Evolutionary conservation across 2,329 filamentous ascomycete genomes (phyloP), one percentile per base, ranked within the genome.

Genomic region (Gnomoniopsis sp.): DNA sequence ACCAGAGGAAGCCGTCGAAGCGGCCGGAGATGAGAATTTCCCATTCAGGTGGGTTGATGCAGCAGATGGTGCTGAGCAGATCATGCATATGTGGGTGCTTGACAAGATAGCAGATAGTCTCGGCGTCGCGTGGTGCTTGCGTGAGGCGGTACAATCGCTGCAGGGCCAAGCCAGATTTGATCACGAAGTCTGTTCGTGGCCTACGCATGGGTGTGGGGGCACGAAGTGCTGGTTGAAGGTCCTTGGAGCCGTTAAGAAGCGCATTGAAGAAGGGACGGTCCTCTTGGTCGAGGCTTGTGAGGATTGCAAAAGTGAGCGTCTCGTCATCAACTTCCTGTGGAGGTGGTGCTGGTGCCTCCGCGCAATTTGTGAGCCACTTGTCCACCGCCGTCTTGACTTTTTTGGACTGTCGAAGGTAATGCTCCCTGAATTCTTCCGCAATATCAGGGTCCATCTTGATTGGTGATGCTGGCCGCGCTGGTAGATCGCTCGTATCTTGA

Each of bases 301-400:
- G 79, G 72, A 98, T 96, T 55, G 93, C 93, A 74, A 98, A 97
- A 2, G 89, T 89, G 38, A 98, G 77, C 0, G 93, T 98, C 74
- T 97, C 93, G 62, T 97, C 93, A 67, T 97, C 93, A 6, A 96
- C 89, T 59, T 96, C 93, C 62, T 93, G 88, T 0, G 92, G 92
- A 1, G 91, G 88, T 53, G 88, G 88, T 1, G 85, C 85, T 1
- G 88, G 84, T 17, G 85, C 83, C 61, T 92, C 88, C 34, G 88
- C 87, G 66, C 93, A 93, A 60, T 85, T 88, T 38, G 84, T 88
- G 62, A 98, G 84, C 93, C 93, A 98, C 67, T 84, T 89, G 71
- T 97, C 91, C 1, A 98, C 93, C 0, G 89, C 89, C n/a, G 88
- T 85, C 68, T 93, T 90, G 19, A 93, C 96, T 76, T 96, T 96